A percentile compares a stretch with the other conserved stretches of the same genome.
Evolutionary conservation across 176 grass and related monocot species (phyloP).

Genomic region (Avena atlantica): DNA sequence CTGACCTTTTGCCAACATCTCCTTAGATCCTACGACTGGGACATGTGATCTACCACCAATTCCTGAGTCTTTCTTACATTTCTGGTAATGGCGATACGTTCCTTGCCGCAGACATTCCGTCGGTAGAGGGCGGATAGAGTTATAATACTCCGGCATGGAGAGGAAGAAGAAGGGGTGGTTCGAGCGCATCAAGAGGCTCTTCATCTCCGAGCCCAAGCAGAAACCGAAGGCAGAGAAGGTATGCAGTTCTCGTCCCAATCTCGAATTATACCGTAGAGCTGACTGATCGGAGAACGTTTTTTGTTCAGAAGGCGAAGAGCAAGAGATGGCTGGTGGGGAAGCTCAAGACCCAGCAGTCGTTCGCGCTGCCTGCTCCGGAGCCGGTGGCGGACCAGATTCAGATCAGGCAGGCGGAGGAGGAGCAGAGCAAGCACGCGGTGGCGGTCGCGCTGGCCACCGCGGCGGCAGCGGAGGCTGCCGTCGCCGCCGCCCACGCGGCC

Average conservation of each 20-base stretch:
- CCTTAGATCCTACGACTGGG: constrained; percentile 48
- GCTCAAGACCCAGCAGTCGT: constrained; percentile 49
- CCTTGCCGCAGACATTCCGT: constrained; percentile 6
- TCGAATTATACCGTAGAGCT: not conserved
- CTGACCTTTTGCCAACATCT: constrained; percentile 9
- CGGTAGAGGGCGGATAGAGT: not conserved
- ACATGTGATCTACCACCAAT: constrained; percentile 24
- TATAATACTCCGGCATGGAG: not conserved
- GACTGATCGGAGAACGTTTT: not conserved
- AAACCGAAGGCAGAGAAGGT: constrained; percentile 50
- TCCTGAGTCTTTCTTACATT: not conserved
- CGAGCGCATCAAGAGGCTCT: constrained; percentile 64
- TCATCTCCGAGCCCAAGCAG: constrained; percentile 54
- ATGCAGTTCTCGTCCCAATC: not conserved
- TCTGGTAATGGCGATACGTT: constrained; percentile 14
- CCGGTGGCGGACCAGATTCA: not conserved
- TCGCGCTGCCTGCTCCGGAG: constrained; percentile 49
- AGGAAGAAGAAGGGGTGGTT: constrained; percentile 59
- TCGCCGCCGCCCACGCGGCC: constrained; percentile 66
- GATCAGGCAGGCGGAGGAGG: constrained; percentile 57
- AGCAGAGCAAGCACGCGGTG: constrained; percentile 67
- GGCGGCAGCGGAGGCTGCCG: constrained; percentile 66
- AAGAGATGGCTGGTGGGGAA: constrained; percentile 63
- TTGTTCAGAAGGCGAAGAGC: constrained; percentile 46
- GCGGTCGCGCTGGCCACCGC: constrained; percentile 65